Conservation (phyloP, 352 stramenopile species). For the Plasmopara halstedii region DNA sequence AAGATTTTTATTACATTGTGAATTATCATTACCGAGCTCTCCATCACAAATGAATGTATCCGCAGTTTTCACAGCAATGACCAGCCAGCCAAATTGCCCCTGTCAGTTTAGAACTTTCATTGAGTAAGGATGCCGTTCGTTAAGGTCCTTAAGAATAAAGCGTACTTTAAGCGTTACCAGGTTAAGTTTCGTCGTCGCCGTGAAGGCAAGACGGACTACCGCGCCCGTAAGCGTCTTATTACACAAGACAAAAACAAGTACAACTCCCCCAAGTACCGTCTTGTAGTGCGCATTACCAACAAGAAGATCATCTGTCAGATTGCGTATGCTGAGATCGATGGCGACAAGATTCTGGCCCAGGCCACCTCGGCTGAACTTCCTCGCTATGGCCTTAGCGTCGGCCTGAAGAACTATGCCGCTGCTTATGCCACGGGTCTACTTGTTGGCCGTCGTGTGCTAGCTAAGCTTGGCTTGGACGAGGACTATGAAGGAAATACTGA, state of each 20-base stretch:
- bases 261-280: conserved; percentile 97
- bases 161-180: conserved; percentile 99
- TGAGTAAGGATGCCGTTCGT: conserved; percentile 90
- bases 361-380: conserved; percentile 95
- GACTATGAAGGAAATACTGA: conserved; percentile 97
- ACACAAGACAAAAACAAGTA: conserved; percentile 99
- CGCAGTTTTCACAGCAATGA: no score
- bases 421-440: conserved; percentile 97
- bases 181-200: conserved; percentile 97
- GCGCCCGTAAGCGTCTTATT: conserved; percentile 97
- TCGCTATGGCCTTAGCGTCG: conserved; percentile 94
- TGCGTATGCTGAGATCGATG: conserved; percentile 97
- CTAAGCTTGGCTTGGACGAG: conserved; percentile 97
- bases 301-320: conserved; percentile 98
- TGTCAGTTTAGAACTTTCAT: conserved; percentile 67
- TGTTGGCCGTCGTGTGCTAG: conserved; percentile 91
- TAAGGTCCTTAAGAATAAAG: conserved; percentile 98
- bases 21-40: no score
- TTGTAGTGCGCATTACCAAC: conserved; percentile 96
- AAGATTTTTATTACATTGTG: no score
- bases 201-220: conserved; percentile 99
- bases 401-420: conserved; percentile 99
- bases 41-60: no score
- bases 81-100: no score
- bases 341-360: conserved; percentile 93